These are phyloP conservation scores for Talaromyces sp. DNA, from an alignment of 2,329 filamentous ascomycete species.

Conservation along the genomic window DNA sequence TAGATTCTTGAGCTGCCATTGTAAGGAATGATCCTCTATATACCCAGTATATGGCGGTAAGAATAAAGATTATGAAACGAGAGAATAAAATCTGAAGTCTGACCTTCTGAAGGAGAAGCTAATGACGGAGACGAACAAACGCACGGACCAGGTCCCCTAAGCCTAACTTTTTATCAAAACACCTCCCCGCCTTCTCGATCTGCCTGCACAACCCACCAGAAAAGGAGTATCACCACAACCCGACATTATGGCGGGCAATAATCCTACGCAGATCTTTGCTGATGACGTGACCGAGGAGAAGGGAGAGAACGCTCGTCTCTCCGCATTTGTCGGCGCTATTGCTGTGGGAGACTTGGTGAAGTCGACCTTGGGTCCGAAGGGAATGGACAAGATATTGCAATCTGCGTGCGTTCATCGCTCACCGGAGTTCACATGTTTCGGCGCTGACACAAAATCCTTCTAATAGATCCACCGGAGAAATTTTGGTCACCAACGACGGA, in stretches of 20 bases:
- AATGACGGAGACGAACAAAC: constrained; percentile 14
- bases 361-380: constrained; percentile 93
- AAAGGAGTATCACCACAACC: constrained; percentile 5
- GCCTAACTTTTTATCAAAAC: constrained; percentile 19
- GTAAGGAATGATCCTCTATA: background rate
- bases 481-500: constrained; percentile 98
- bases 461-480: constrained; percentile 82
- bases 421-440: constrained; percentile 8
- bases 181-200: constrained; percentile 15
- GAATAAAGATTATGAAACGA: background rate
- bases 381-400: constrained; percentile 98
- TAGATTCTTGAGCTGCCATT: constrained; percentile 31
- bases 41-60: background rate
- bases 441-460: constrained; percentile 12
- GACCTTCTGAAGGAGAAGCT: background rate
- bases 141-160: constrained; percentile 15
- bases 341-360: constrained; percentile 97
- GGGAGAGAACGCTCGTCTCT: constrained; percentile 96
- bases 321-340: constrained; percentile 97
- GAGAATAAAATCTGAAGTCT: background rate
- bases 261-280: constrained; percentile 96
- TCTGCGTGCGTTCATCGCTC: constrained; percentile 66
- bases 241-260: constrained; percentile 43
- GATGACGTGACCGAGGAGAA: constrained; percentile 97
- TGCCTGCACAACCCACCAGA: background rate